Base-by-base conservation (phyloP, 2,329 filamentous ascomycete species). In the Pestalotiopsis sp. region DNA sequence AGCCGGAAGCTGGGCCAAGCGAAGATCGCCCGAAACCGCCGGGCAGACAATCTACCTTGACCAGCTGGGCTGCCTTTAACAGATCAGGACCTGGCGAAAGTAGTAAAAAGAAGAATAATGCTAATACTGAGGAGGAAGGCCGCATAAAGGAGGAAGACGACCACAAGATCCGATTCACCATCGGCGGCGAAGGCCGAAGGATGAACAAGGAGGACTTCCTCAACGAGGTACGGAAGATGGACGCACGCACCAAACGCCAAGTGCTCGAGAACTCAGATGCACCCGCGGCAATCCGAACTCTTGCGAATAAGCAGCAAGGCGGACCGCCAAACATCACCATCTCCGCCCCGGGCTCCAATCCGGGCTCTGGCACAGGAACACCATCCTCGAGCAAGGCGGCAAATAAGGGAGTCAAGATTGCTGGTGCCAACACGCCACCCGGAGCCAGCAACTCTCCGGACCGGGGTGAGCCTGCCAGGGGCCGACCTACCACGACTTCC, bases 201-300 rank as follows among this genome's bases (percentile, higher is more conserved):
- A 91, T 96, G 88, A 94, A 87, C 70, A 95, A 95, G 80, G 89
- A 91, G 4, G 92, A 94, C 75, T 95, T 96, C 76, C 89, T 96
- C 70, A 84, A 86, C 61, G 90, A 93, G 76, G 90, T 96, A 75
- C 89, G 90, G 72, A 88, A 90, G 71, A 84, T 95, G 69, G 92
- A 95, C 76, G 87, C 88, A 27, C 89, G 89, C 75, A 89, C 90
- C 14, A 86, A 86, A 5, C 83, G 81, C 45, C 85, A 88, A 69
- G 83, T 89, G 2, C 80, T 89, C 4, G 84, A 87, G 49, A 81
- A 83, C 67, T 88, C 86, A 0, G 80, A 76, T 4, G 86, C 85
- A 1, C 81, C 86, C 0, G 78, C 80, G 4, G 81, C 79, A 0
- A 76, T 88, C 73, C 88, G 88, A 78, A 80, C 79, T 4, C 75